phyloP scores from a whole-genome alignment of 495 filamentous ascomycete species.

The Trichoderma virens region DNA sequence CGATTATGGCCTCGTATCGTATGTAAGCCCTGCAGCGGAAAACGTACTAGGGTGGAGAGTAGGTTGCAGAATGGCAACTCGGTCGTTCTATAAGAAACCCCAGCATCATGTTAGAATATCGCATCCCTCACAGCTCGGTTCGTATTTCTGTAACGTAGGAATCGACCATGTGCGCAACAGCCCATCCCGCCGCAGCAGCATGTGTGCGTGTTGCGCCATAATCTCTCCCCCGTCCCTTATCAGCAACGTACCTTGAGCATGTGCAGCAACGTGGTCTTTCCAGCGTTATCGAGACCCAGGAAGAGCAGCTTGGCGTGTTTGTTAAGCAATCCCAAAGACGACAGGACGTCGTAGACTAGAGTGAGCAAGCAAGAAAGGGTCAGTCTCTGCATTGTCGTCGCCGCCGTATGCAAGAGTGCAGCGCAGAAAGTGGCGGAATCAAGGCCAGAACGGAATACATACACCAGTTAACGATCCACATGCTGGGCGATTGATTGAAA shows the following conservation, averaged over 20 bases:
- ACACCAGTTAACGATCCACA: slow-evolving; percentile 99
- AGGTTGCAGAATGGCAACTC: slow-evolving; percentile 86
- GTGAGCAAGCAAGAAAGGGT: slow-evolving; percentile 12
- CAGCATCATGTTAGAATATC: background rate
- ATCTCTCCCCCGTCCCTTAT: background rate
- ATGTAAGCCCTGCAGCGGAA: too few species aligned
- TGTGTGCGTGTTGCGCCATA: background rate
- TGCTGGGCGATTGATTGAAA: slow-evolving; percentile 34
- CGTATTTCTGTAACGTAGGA: background rate
- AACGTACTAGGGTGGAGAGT: slow-evolving; percentile 80
- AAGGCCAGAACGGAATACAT: slow-evolving; percentile 32
- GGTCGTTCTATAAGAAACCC: slow-evolving; percentile 60
- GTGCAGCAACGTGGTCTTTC: slow-evolving; percentile 89
- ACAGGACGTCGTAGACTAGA: slow-evolving; percentile 86
- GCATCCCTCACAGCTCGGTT: background rate
- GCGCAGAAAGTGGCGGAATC: background rate
- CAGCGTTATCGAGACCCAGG: slow-evolving; percentile 93
- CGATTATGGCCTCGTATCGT: too few species aligned
- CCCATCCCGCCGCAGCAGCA: background rate
- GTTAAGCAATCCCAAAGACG: slow-evolving; percentile 85
- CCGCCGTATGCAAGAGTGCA: background rate
- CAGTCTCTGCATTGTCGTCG: slow-evolving; percentile 15
- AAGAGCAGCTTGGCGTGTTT: slow-evolving; percentile 95
- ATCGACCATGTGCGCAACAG: background rate
- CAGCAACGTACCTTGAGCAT: slow-evolving; percentile 72